Base-by-base conservation (phyloP, 805 yeast genomes). In the Yarrowia porcina region DNA sequence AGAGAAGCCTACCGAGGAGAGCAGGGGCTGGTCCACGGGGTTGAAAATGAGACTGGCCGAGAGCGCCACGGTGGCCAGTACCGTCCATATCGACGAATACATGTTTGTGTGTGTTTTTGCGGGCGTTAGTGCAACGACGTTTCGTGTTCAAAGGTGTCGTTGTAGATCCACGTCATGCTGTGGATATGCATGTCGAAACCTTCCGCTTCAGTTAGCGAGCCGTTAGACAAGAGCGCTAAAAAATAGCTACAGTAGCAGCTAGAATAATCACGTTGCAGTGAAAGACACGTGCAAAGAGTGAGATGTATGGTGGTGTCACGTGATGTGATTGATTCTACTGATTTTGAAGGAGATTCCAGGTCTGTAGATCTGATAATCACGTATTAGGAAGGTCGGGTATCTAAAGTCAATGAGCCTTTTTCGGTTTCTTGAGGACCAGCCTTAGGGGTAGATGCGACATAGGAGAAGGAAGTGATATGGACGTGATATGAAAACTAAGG, bases 1-100 rank as follows among this genome's bases (percentile, higher is more conserved):
- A 0, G 86, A 77, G 70, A 90, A 86, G 2, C 91, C 96, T 13
- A 82, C 41, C 20, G 90, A 83, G 0, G 92, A 78, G 39, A 75
- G 75, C 23, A 86, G 71, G 4, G 90, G 89, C 66, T 78, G 78
- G 38, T 67, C 68, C 18, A 33, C 62, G 15, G 61, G 66, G 64
- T 66, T 70, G 66, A 69, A 65, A 15, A 71, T 59, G 38, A 71
- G 64, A 30, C 28, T 28, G 49, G 49, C 61, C 39, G 49, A 39
- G 7, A 56, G 47, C 18, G 61, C 61, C 49, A 41, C 39, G n/a
- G 30, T 38, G 30, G 49, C 47, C 39, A 41, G 61, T n/a, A 56
- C 49, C 39, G 61, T 56, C 61, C 47, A 39, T 21, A 39, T 23
- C 59, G 59, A 52, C 33, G 59, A 52, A 38, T 49, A 49, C 56